phyloP scores from a whole-genome alignment of 2,329 filamentous ascomycete genomes.

The Aspergillus chevalieri region DNA sequence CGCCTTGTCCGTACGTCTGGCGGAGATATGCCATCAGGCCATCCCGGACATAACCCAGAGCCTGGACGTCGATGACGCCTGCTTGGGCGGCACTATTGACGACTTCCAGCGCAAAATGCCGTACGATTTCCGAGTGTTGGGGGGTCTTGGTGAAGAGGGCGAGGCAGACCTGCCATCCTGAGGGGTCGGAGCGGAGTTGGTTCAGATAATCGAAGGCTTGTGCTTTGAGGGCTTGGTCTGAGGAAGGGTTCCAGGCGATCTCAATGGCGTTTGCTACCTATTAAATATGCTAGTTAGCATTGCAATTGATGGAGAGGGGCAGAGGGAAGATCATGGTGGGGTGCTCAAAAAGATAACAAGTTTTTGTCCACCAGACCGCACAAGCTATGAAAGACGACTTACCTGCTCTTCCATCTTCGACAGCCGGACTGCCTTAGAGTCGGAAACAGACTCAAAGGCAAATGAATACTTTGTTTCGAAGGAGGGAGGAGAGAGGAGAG shows the following conservation, averaged over 20 bases:
- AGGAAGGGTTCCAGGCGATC: conserved; percentile 78
- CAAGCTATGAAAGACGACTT: conserved; percentile 11
- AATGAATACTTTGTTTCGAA: conserved; percentile 5
- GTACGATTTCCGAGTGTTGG: conserved; percentile 72
- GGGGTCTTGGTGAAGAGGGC: conserved; percentile 75
- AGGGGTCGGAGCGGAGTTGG: conserved; percentile 72
- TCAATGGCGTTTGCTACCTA: conserved; percentile 93
- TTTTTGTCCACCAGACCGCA: not conserved
- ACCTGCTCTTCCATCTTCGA: conserved; percentile 43
- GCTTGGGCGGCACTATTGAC: conserved; percentile 86
- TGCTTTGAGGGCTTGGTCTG: conserved; percentile 66
- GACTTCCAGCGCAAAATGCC: conserved; percentile 83
- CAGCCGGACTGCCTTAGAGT: conserved; percentile 31
- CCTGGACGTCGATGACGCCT: conserved; percentile 66
- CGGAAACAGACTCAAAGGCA: conserved; percentile 17
- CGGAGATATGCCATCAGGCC: conserved; percentile 75
- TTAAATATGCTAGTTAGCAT: conserved; percentile 4
- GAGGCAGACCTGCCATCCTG: conserved; percentile 86
- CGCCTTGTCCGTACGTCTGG: conserved; percentile 61
- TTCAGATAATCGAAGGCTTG: conserved; percentile 62
- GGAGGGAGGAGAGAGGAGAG: conserved; percentile 9
- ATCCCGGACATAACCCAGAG: conserved; percentile 70
- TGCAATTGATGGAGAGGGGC: conserved; percentile 12
- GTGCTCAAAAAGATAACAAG: conserved; percentile 1
- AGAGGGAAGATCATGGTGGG: conserved; percentile 11